Evolutionary conservation across 2,329 filamentous ascomycete genomes (phyloP).

Genomic region (Colletotrichum tamarilloi): DNA sequence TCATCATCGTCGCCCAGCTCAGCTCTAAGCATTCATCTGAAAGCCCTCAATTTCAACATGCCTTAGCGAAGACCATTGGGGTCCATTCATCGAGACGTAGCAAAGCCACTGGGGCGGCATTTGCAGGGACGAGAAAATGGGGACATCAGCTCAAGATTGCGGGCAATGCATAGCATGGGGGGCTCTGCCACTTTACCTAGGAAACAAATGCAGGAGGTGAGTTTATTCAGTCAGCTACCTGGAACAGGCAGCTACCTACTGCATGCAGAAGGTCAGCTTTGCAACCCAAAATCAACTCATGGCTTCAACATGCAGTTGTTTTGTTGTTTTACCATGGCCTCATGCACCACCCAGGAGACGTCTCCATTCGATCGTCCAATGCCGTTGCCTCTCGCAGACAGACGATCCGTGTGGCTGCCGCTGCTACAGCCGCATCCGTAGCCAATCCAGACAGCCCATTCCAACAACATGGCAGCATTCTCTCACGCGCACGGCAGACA

Average conservation of each 20-base stretch:
- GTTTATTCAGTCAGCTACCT: not conserved
- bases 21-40: constrained; percentile 13
- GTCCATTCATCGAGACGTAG: constrained; percentile 5
- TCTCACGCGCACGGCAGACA: not conserved
- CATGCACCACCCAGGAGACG: constrained; percentile 19
- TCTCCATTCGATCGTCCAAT: constrained; percentile 19
- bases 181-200: not conserved
- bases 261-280: constrained; percentile 8
- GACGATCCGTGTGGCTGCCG: not conserved
- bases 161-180: not conserved
- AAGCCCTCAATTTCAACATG: constrained; percentile 27
- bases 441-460: constrained; percentile 22
- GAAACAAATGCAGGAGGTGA: constrained; percentile 1
- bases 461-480: constrained; percentile 25
- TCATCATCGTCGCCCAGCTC: constrained; percentile 12
- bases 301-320: constrained; percentile 14
- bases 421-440: not conserved
- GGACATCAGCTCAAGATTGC: constrained; percentile 3
- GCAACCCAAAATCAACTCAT: not conserved
- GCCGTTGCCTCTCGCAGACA: not conserved
- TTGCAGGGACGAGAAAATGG: constrained; percentile 7
- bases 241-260: not conserved
- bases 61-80: constrained; percentile 19
- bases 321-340: constrained; percentile 30
- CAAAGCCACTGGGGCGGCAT: constrained; percentile 20